Evolutionary conservation across 768 basidiomycete genomes (phyloP).

Genomic region (Hygrocybe coccinea): DNA sequence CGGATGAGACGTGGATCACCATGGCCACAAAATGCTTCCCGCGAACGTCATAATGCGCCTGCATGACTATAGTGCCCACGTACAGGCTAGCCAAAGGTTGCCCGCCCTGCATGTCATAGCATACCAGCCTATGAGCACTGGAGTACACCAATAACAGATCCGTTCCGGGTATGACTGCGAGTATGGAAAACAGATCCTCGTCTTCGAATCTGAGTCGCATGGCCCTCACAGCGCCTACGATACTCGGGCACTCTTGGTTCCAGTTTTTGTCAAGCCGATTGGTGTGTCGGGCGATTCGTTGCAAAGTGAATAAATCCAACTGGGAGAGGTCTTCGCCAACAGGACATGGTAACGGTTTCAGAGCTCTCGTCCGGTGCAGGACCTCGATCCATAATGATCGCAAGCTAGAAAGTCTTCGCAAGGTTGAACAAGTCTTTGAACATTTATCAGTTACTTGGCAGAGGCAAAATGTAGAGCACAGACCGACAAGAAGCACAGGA

Average conservation of each 20-base stretch:
- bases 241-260: constrained; percentile 4
- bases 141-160: constrained; percentile 4
- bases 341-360: constrained; percentile 11
- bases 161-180: constrained; percentile 14
- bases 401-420: constrained; percentile 8
- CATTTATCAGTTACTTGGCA: neutral
- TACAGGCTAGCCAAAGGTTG: neutral
- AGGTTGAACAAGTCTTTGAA: constrained; percentile 12
- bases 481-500: constrained; percentile 2
- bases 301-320: constrained; percentile 6
- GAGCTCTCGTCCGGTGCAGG: constrained; percentile 4
- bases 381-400: constrained; percentile 13
- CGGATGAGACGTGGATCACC: neutral
- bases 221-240: constrained; percentile 9
- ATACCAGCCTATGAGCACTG: neutral
- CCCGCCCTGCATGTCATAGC: neutral
- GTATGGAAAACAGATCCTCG: neutral
- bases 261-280: constrained; percentile 11
- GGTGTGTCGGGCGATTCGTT: constrained; percentile 9
- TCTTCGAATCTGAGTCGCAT: neutral
- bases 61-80: neutral
- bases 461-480: neutral
- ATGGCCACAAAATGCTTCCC: constrained; percentile 1
- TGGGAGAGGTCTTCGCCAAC: constrained; percentile 5
- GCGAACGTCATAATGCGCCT: constrained; percentile 6